Percentiles rank a stretch among this genome's conserved stretches.
These are phyloP conservation scores for Warburgia ugandensis DNA, from an alignment of 164 flowering plant genomes.

Conservation along the genomic window DNA sequence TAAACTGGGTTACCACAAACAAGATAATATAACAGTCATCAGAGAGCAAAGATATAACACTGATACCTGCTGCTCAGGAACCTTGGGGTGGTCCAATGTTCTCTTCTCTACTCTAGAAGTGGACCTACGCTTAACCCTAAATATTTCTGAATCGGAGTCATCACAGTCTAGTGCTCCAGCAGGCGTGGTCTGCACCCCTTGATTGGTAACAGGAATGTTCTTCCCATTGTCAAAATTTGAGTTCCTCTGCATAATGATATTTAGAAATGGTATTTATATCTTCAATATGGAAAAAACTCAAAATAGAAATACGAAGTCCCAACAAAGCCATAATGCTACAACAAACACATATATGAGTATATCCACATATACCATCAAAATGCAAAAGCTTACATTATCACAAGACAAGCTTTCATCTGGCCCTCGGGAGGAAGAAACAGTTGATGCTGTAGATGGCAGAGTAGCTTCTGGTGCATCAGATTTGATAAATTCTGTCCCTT, in stretches of 20 bases:
- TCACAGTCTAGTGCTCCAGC: conserved; percentile 34
- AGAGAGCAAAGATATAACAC: too few species aligned
- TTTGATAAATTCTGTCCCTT: conserved; percentile 3
- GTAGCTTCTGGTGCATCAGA: conserved; percentile 24
- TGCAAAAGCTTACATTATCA: conserved; percentile 33
- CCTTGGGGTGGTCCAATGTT: conserved; percentile 23
- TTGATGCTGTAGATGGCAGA: conserved; percentile 29
- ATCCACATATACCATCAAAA: too few species aligned
- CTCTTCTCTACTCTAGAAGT: conserved; percentile 36
- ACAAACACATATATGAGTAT: too few species aligned
- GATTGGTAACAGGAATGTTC: too few species aligned
- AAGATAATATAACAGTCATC: too few species aligned
- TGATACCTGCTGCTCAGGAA: conserved; percentile 52
- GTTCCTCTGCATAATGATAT: too few species aligned
- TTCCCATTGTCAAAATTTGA: too few species aligned
- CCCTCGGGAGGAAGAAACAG: conserved; percentile 18
- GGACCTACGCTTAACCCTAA: conserved; percentile 70
- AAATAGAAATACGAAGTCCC: too few species aligned
- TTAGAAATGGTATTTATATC: too few species aligned
- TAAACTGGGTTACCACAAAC: too few species aligned
- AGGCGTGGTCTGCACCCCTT: conserved; percentile 14
- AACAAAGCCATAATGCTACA: too few species aligned
- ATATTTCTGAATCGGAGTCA: conserved; percentile 69
- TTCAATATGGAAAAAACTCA: too few species aligned
- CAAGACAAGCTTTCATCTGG: conserved; percentile 15